Conservation (phyloP, 257 asterid genomes). For the Fraxinus excelsior region DNA sequence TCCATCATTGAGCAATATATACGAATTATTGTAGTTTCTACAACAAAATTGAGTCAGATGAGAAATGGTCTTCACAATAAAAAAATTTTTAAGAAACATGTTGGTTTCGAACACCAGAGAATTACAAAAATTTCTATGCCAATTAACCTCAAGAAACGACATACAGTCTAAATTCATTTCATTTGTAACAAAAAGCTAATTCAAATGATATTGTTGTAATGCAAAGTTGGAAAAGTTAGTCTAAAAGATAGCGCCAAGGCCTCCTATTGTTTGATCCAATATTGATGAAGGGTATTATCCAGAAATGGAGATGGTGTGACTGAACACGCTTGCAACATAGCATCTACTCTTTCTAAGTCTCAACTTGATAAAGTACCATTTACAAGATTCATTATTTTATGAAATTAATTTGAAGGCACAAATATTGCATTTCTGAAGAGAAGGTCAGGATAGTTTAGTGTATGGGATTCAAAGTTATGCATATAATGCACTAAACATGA, state of each 20-base stretch:
- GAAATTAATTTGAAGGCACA: background rate
- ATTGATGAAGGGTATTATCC: no score
- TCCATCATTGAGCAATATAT: conserved; percentile 1
- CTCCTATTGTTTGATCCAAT: background rate
- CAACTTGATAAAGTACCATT: background rate
- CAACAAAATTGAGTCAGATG: background rate
- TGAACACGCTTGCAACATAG: background rate
- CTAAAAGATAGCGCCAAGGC: background rate
- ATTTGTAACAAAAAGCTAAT: background rate
- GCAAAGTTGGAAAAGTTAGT: conserved; percentile 2
- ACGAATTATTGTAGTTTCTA: background rate
- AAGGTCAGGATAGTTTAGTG: conserved; percentile 7
- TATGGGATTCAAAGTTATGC: background rate
- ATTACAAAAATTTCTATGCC: background rate
- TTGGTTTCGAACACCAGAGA: background rate
- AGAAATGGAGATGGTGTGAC: background rate
- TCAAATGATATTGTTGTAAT: background rate
- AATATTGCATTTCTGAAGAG: background rate
- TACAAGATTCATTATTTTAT: conserved; percentile 2
- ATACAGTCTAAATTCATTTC: background rate
- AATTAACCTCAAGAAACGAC: background rate
- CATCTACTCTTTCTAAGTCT: background rate
- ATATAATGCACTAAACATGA: conserved; percentile 14
- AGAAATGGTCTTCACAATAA: background rate
- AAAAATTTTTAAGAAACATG: background rate